Evolutionary conservation across 345 rosid species (phyloP), one percentile per base, ranked within the genome.

Genomic region (Acer saccharum): DNA sequence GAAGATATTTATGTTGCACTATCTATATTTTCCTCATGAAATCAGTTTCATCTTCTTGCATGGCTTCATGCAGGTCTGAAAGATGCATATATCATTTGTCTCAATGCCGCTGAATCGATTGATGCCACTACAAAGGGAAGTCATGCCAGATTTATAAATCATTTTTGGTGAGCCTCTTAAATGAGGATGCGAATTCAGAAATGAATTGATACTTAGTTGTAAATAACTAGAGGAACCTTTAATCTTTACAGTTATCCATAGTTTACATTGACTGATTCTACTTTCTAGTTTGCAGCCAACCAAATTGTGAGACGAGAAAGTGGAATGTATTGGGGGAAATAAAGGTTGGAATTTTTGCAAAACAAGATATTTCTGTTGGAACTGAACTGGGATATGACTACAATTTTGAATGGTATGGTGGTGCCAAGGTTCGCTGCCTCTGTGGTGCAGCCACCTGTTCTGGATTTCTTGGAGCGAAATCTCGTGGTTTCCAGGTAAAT

Each of bases 291-390:
- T 83, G 76, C 87, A 96, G 98, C 87, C 93, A 77, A 76, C 99
- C 99, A 52, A 96, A 96, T 68, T 94, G 99, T 78, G 99, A 94
- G 94, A 94, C 99, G 64, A 89, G 99, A 82, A 94, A 96, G 89
- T 94, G 98, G 99, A 90, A 83, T 77, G 97, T 92, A 74, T 81
- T 90, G 67, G 98, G 98, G 73, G 99, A 96, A 85, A 83, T 94
- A 75, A 89, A 98, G 75, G 99, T 96, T 78, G 99, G 98, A 73
- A 94, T 96, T 75, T 94, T 94, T 88, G 97, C 99, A 41, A 96
- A 87, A 81, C 93, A 88, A 76, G 92, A 85, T 86, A 92, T 94
- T 73, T 55, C 89, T 58, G 57, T 72, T 17, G 91, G 91, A 77
- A 83, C 90, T 20, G 98, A 96, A 82, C 82, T 96, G 80, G 87